Evolutionary conservation across 1,139 yeast genomes (phyloP).

Genomic region (Suhomyces taliae): DNA sequence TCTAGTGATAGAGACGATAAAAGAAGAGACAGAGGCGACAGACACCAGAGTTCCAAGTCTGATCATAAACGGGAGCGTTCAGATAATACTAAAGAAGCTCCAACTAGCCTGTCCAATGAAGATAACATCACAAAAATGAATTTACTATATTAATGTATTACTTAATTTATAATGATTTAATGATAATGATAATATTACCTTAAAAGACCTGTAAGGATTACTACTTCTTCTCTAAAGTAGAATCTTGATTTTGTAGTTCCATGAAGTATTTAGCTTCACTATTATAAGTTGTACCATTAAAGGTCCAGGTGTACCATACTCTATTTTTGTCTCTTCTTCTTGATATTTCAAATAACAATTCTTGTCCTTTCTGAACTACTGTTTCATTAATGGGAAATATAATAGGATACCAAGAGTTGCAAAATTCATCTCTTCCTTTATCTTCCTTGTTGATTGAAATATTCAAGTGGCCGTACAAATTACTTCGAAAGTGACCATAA

Average conservation of each 20-base stretch:
- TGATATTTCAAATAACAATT: conserved; percentile 50
- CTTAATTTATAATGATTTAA: neutral
- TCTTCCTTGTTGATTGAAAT: conserved; percentile 26
- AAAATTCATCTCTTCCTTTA: conserved; percentile 17
- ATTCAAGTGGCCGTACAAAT: conserved; percentile 55
- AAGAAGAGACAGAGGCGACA: conserved; percentile 15
- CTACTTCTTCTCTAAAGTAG: too few relatives aligned
- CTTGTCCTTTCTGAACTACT: conserved; percentile 42
- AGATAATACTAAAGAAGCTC: too few relatives aligned
- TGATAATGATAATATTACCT: neutral
- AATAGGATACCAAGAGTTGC: conserved; percentile 64
- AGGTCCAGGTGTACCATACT: conserved; percentile 78
- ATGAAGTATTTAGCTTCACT: conserved; percentile 13
- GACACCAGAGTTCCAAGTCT: conserved; percentile 4
- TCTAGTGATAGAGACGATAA: conserved; percentile 9
- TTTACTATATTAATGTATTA: neutral
- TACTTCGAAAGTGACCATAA: conserved; percentile 72
- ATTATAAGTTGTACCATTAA: conserved; percentile 25
- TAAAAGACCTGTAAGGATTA: too few relatives aligned
- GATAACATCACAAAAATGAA: neutral
- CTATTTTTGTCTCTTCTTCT: conserved; percentile 26
- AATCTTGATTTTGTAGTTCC: neutral
- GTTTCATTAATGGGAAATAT: conserved; percentile 67
- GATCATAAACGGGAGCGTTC: too few relatives aligned
- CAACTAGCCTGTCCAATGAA: too few relatives aligned